Evolutionary conservation across 768 basidiomycete genomes (phyloP).

Genomic region (Leccinum incarnatum): DNA sequence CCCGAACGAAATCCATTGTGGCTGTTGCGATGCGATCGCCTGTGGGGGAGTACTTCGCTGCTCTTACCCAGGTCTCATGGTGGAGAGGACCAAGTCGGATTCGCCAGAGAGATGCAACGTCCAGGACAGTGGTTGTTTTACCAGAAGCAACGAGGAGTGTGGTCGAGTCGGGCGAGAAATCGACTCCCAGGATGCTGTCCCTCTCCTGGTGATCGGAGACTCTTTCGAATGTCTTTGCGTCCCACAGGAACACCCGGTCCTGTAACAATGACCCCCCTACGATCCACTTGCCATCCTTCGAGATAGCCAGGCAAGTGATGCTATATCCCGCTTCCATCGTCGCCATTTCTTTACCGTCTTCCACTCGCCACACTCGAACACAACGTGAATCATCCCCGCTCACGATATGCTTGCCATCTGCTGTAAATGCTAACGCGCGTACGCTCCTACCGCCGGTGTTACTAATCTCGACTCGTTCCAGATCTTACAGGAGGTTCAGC

Average conservation of each 20-base stretch:
- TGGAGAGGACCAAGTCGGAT: neutral
- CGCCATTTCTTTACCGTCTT: neutral
- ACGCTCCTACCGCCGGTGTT: neutral
- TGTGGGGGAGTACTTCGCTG: neutral
- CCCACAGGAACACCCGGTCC: neutral
- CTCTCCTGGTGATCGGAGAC: neutral
- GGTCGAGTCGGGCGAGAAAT: neutral
- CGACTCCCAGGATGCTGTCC: neutral
- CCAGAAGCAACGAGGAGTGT: neutral
- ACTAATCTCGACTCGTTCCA: neutral
- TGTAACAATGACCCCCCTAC: neutral
- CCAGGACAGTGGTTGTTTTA: neutral
- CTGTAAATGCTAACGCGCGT: neutral
- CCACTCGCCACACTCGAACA: neutral
- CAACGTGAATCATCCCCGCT: neutral
- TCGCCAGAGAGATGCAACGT: neutral
- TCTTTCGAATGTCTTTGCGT: neutral
- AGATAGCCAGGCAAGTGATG: neutral
- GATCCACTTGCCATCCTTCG: neutral
- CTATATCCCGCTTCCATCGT: neutral
- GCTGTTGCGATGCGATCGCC: neutral
- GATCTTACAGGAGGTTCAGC: too few species aligned
- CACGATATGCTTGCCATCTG: neutral
- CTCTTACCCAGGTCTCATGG: neutral
- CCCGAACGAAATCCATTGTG: neutral